Percentiles rank a stretch among this genome's conserved stretches.
Evolutionary conservation across 345 rosid genomes (phyloP).

Genomic region (Cardamine resedifolia): DNA sequence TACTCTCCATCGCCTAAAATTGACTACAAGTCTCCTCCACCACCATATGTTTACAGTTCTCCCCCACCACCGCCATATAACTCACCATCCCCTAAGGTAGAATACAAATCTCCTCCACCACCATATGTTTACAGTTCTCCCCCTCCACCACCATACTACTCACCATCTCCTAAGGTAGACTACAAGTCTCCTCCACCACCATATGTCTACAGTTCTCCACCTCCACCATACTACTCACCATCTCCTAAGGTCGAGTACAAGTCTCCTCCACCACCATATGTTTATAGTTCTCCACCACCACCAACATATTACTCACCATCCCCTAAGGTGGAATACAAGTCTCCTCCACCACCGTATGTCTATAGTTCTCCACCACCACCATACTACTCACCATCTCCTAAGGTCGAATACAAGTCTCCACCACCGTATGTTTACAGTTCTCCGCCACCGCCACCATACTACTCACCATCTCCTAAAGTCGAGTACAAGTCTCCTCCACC

Average conservation of each 20-base stretch:
- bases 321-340: not conserved
- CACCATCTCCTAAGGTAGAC: not conserved
- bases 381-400: not conserved
- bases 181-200: constrained; percentile 12
- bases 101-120: no score
- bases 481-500: not conserved
- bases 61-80: no score
- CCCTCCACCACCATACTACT: not conserved
- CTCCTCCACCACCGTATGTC: not conserved
- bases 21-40: not conserved
- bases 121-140: no score
- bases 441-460: constrained; percentile 4
- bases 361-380: not conserved
- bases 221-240: constrained; percentile 6
- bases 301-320: constrained; percentile 3
- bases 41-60: not conserved
- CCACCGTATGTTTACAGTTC: not conserved
- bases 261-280: not conserved
- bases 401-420: not conserved
- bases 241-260: not conserved
- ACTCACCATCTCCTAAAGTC: not conserved
- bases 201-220: not conserved
- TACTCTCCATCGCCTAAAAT: not conserved
- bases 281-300: not conserved
- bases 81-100: no score